Evolutionary conservation across 2,329 filamentous ascomycete genomes (phyloP), one percentile per base, ranked within the genome.

Genomic region (Neocucurbitaria cava): DNA sequence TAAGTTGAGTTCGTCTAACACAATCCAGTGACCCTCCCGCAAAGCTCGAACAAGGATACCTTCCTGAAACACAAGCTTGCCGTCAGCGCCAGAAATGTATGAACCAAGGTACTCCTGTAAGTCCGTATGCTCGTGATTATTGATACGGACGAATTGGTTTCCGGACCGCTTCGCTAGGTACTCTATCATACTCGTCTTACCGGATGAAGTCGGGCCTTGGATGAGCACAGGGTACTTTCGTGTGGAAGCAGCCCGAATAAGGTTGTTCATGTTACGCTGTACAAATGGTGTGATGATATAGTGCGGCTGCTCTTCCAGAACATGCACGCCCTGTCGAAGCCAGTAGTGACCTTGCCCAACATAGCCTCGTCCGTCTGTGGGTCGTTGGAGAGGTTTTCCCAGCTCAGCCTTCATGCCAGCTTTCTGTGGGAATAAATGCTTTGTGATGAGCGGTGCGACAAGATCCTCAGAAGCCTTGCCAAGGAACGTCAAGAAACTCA

Each of bases 171-270:
- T 95, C n/a, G 96, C 94, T 33, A 99, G 83, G 72, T 96, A 97
- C 76, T 98, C 94, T 38, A 99, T 96, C 95, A 99, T 99, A 76
- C 94, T 98, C 0, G 95, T 99, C 77, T 99, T 99, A 61, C 95
- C 95, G 11, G 94, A 91, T 5, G 96, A 99, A 0, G 95, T 99
- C 11, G 96, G 95, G 3, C 95, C 95, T 76, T 99, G 95, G 18
- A 99, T 90, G 9, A 99, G 82, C 44, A 99, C 91, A 0, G 95
- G 96, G 73, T 96, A 99, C 44, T 90, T 87, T 31, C 92, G 82
- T 4, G 94, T 99, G 0, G 94, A 98, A 15, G 92, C 92, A 3
- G 95, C 96, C 69, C 96, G 86, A 10, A 98, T 94, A 24, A 99
- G 79, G 67, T 99, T 99, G 64, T 97, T 86, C 61, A 99, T 83